These are phyloP conservation scores for Mariannaea sp. DNA, from an alignment of 2,329 filamentous ascomycete genomes.

Conservation along the genomic window DNA sequence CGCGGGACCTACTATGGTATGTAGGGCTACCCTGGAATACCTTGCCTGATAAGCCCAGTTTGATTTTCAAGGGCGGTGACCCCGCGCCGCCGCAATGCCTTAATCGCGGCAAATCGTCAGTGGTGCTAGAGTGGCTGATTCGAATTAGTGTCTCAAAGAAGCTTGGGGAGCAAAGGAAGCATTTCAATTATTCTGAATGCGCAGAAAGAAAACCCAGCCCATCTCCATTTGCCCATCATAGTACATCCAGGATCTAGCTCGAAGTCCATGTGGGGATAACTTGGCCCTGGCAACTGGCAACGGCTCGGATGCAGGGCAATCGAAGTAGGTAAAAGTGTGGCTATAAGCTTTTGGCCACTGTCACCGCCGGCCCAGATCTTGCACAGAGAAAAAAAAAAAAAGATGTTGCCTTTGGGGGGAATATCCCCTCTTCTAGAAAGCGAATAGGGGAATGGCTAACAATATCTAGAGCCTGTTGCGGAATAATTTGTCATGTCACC, in stretches of 20 bases:
- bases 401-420: too few species aligned
- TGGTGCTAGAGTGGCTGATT: slow-evolving; percentile 7
- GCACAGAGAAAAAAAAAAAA: neutral
- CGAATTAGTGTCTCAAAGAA: slow-evolving; percentile 5
- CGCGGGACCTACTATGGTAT: slow-evolving; percentile 23
- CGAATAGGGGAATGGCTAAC: too few species aligned
- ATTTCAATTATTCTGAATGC: neutral
- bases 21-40: slow-evolving; percentile 11
- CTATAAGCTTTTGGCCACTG: neutral
- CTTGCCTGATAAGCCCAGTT: slow-evolving; percentile 34
- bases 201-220: neutral
- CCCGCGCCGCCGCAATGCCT: slow-evolving; percentile 31
- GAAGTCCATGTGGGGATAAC: neutral
- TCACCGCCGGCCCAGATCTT: neutral
- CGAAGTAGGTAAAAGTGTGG: neutral
- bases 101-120: slow-evolving; percentile 21
- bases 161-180: neutral
- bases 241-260: neutral
- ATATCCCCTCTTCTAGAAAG: too few species aligned
- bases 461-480: too few species aligned
- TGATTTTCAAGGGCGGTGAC: slow-evolving; percentile 41
- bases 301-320: neutral
- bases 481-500: too few species aligned
- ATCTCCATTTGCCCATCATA: neutral
- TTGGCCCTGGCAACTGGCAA: neutral